phyloP scores from a whole-genome alignment of 164 flowering plant species.

The Platanus orientalis region DNA sequence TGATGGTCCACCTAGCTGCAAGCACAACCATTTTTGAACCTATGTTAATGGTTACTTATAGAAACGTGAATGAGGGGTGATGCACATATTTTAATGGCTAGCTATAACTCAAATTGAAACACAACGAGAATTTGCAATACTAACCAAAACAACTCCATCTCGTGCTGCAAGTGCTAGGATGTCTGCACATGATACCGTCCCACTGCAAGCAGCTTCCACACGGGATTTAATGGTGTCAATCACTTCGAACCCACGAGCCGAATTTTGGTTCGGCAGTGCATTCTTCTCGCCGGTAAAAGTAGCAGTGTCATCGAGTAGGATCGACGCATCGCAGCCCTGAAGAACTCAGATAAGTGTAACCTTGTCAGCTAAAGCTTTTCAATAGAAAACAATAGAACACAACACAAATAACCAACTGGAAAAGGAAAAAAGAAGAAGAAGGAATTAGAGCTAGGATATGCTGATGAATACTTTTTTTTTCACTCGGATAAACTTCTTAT shows the following conservation, averaged over 20 bases:
- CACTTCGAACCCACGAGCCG: background rate
- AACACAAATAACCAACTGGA: too few relatives aligned
- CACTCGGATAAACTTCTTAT: too few relatives aligned
- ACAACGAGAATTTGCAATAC: background rate
- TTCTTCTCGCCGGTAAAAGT: background rate
- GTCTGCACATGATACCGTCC: background rate
- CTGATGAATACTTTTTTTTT: too few relatives aligned
- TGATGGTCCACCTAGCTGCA: slow-evolving; percentile 19
- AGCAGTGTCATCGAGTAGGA: background rate
- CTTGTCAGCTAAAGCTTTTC: background rate
- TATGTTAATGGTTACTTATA: too few relatives aligned
- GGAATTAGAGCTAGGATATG: too few relatives aligned
- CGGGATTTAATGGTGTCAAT: background rate
- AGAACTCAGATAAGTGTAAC: background rate
- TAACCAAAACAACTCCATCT: background rate
- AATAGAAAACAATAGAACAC: too few relatives aligned
- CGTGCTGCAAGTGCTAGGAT: background rate
- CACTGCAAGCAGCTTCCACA: background rate
- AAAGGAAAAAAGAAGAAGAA: too few relatives aligned
- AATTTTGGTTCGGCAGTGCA: background rate
- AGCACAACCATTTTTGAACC: too few relatives aligned
- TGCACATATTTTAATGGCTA: too few relatives aligned
- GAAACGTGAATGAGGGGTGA: too few relatives aligned
- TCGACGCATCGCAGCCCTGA: background rate
- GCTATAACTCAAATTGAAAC: too few relatives aligned